Base-by-base conservation (phyloP, 2,329 filamentous ascomycete genomes). In the Zymoseptoria crescenta region DNA sequence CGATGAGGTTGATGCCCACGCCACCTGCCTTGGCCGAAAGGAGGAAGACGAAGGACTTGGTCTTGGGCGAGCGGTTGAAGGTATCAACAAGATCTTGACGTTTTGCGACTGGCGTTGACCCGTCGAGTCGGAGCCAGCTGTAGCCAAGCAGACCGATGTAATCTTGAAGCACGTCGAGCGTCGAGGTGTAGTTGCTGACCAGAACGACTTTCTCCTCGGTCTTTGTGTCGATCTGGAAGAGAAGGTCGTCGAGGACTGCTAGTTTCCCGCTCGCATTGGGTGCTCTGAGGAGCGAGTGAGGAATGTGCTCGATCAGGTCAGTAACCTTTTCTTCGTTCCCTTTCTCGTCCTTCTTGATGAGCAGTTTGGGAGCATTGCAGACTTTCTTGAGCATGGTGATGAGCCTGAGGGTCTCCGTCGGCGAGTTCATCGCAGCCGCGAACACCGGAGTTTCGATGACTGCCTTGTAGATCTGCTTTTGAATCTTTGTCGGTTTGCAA, bases 181-280 rank as follows among this genome's bases (percentile, higher is more conserved):
- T 90, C 8, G 84, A 83, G 0, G 87, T 90, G 69, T 88, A 89
- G 68, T 89, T 89, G 20, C 86, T 89, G n/a, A 90, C 86, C 8
- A 90, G 77, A 8, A 90, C 85, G 24, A 90, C 81, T 67, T 89
- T 90, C 67, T 90, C 87, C 1, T 80, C 74, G 0, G 86, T 88
- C 0, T 77, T 82, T 1, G 76, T 80, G 54, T 79, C 80, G 24
- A 90, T 79, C 9, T 78, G 79, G 64, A 86, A 80, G 1, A 90
- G 74, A 8, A 90, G 76, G 56, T 82, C 79, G 68, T 89, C 86
- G 2, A 90, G 76, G 1, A 88, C 81, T 50, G 85, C 81, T 21
- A 89, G 76, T 68, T 90, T 90, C 27, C 82, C 81, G 61, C 85
- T 87, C 1, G 83, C 79, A 1, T 80, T 80, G 50, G 83, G 79